Conservation (phyloP, 2,329 filamentous ascomycete species). For the Colletotrichum sp. region DNA sequence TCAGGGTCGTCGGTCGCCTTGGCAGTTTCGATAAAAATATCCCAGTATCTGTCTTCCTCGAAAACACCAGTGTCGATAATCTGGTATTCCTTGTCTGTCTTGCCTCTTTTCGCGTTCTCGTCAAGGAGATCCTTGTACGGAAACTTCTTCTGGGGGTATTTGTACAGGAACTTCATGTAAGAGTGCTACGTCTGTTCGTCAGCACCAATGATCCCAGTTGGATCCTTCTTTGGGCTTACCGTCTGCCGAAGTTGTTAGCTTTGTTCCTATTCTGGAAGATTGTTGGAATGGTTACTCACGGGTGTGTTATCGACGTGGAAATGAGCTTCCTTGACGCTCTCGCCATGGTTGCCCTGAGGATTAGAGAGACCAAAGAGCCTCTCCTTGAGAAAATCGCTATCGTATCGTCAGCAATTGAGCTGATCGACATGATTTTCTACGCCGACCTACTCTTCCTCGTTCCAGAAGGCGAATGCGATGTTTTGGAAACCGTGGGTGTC, state of each 20-base stretch:
- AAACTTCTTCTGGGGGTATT: conserved; percentile 91
- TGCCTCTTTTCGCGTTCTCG: conserved; percentile 80
- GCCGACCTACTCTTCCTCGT: conserved; percentile 86
- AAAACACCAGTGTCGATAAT: conserved; percentile 89
- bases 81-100: conserved; percentile 87
- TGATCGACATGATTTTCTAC: conserved; percentile 19
- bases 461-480: conserved; percentile 97
- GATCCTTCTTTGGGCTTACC: neutral
- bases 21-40: conserved; percentile 95
- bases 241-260: conserved; percentile 15
- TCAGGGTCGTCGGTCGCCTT: conserved; percentile 94
- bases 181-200: conserved; percentile 70
- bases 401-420: conserved; percentile 39
- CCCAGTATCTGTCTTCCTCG: conserved; percentile 91
- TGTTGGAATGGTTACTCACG: conserved; percentile 37
- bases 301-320: conserved; percentile 97
- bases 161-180: conserved; percentile 99
- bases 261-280: neutral
- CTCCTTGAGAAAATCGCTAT: conserved; percentile 90
- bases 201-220: neutral
- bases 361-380: conserved; percentile 94
- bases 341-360: conserved; percentile 95
- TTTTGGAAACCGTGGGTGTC: conserved; percentile 92
- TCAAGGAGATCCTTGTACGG: conserved; percentile 88
- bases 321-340: conserved; percentile 95